Percentiles rank a stretch among this genome's conserved stretches.
Conservation (phyloP, 306 rosid species). For the Canavalia gladiata region DNA sequence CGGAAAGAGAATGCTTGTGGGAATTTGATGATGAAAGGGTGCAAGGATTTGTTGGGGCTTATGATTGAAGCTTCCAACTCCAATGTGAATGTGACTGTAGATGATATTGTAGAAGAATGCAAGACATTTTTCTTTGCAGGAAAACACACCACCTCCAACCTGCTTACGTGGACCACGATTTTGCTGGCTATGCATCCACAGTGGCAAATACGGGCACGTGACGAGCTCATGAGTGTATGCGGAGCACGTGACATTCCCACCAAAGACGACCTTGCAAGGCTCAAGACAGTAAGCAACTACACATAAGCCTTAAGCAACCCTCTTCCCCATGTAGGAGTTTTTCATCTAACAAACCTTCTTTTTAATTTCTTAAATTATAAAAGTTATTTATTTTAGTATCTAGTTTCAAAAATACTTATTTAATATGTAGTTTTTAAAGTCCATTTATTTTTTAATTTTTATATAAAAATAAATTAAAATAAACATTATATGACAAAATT, state of each 20-base stretch:
- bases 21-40: constrained; percentile 35
- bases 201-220: constrained; percentile 97
- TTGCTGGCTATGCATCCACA: constrained; percentile 97
- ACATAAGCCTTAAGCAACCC: too few relatives aligned
- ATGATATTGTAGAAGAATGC: constrained; percentile 97
- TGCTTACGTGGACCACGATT: constrained; percentile 99
- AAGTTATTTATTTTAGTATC: too few relatives aligned
- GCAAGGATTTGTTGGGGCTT: constrained; percentile 80
- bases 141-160: constrained; percentile 95
- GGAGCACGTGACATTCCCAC: constrained; percentile 91
- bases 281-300: constrained; percentile 74
- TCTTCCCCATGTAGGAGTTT: background rate
- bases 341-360: background rate
- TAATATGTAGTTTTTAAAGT: too few relatives aligned
- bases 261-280: constrained; percentile 78
- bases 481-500: too few relatives aligned
- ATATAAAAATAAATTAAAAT: too few relatives aligned
- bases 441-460: too few relatives aligned
- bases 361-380: background rate
- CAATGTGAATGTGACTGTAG: constrained; percentile 60
- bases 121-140: constrained; percentile 99
- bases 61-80: constrained; percentile 78
- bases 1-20: constrained; percentile 48
- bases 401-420: too few relatives aligned
- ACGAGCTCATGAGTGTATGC: constrained; percentile 71